Evolutionary conservation across 75 land plant species (phyloP).

Genomic region (Cunninghamia lanceolata): DNA sequence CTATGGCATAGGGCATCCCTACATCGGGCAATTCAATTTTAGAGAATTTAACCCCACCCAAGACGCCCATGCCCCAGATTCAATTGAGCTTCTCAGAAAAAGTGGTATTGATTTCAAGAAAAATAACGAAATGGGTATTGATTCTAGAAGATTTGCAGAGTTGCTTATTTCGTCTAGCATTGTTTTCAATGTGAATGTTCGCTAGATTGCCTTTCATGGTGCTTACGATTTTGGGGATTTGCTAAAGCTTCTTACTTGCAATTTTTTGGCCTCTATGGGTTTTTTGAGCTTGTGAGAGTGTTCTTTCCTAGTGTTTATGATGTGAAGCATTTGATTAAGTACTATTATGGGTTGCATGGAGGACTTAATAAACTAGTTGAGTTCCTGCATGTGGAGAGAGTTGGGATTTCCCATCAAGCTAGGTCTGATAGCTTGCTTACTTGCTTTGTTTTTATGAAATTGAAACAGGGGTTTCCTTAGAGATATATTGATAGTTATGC

Average conservation of each 20-base stretch:
- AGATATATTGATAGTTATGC: too few species aligned
- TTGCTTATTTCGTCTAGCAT: too few species aligned
- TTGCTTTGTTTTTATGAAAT: too few species aligned
- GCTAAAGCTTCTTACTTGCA: slow-evolving; percentile 44
- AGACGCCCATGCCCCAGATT: slow-evolving; percentile 52
- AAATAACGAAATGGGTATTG: too few species aligned
- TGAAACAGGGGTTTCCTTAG: too few species aligned
- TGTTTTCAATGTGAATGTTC: slow-evolving; percentile 34
- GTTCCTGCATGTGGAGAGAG: too few species aligned
- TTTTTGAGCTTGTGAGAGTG: slow-evolving; percentile 38
- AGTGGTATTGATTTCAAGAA: too few species aligned
- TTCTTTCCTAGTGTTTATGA: slow-evolving; percentile 59
- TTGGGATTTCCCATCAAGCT: too few species aligned
- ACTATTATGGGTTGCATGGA: slow-evolving; percentile 43
- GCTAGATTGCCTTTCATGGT: slow-evolving; percentile 66
- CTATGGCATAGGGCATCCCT: slow-evolving; percentile 35
- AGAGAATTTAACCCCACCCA: slow-evolving; percentile 40
- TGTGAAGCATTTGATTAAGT: slow-evolving; percentile 63
- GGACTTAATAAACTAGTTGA: too few species aligned
- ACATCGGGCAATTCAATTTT: slow-evolving; percentile 72
- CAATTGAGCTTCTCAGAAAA: slow-evolving; percentile 64
- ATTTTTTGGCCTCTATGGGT: slow-evolving; percentile 34
- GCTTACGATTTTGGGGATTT: slow-evolving; percentile 65
- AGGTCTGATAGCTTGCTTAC: too few species aligned
- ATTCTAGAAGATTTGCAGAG: too few species aligned